Base-by-base conservation (phyloP, 2,329 filamentous ascomycete genomes). In the Calonectria honghensis region DNA sequence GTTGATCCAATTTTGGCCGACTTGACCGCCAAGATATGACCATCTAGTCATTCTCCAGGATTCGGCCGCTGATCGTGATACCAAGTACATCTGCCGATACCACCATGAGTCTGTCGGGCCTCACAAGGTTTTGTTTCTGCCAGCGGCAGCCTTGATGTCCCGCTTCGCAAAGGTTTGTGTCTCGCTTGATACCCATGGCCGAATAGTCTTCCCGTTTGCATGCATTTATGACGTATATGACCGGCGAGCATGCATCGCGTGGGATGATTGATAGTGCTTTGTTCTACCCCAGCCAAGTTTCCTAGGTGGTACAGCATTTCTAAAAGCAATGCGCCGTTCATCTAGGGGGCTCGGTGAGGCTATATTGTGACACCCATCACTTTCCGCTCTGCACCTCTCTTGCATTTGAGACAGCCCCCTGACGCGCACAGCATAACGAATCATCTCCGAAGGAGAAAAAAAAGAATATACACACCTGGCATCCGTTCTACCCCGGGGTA, bases 151-250 rank as follows among this genome's bases (percentile, higher is more conserved):
- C 39, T 39, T 37, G 37, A 41, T 27, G 18, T 70, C 61, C 61
- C 63, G 39, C 24, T 45, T 48, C n/a, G 35, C 52, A 41, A 70
- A 37, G 52, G 67, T 39, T 24, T 54, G 66, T 35, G 45, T 72
- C 27, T 59, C 39, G 63, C 24, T 18, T 20, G 50, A 51, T 32
- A 24, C 41, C 54, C 50, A 11, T 45, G 39, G 41, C 39, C 72
- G 65, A 70, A 59, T 65, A 51, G 63, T 50, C 41, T 70, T 51
- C 32, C 41, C 11, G 20, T 59, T 48, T 37, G 54, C 51, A 70
- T 73, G 72, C 61, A 70, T n/a, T 66, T 37, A 70, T 73, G 71
- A 66, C 66, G 71, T 73, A 68, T 69, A 39, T 16, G 51, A 35
- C 32, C 18, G 51, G 31, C 35, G 14, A 20, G 31, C n/a, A 37